Base-by-base conservation (phyloP, 768 basidiomycete species). In the Cantharellus anzutake region DNA sequence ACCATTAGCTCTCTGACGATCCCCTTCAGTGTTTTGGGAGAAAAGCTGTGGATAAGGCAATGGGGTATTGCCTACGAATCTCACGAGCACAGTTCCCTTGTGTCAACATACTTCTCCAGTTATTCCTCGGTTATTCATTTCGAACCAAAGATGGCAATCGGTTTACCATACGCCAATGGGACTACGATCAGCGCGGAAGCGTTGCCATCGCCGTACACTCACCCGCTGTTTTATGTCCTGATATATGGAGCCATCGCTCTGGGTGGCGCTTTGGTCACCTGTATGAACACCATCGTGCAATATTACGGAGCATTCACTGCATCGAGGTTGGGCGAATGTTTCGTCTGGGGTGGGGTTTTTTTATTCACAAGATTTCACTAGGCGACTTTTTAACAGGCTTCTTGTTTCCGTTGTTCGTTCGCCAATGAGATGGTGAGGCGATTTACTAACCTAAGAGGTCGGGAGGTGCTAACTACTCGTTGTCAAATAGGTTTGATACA, bases 331-430 rank as follows among this genome's bases (percentile, higher is more conserved):
- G 44, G 20, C 20, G 44, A 48, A 48, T 48, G 11, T 48, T 48
- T 61, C 41, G 16, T 11, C 39, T 29, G 51, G 60, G 42, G 38
- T 14, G 35, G n/a, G 14, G 16, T n/a, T 3, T 37, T 34, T 41
- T 20, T 5, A 35, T 38, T 56, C 58, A 55, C 11, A 59, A 41
- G 11, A 3, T 64, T 62, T 29, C 20, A 29, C 20, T 16, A 63
- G 63, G 48, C 42, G 61, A 3, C 60, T 70, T 2, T 76, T 73
- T 67, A 77, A 71, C 64, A 73, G 75, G 57, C 70, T 92, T 42
- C 70, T 91, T 58, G 77, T 75, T 4, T 78, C 78, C 0, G 84
- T 92, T 5, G 81, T 89, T 16, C 75, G 80, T 11, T 86, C 88
- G 4, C 89, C 89, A 3, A 88, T 91, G 76, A 76, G 87, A 39